phyloP scores from a whole-genome alignment of 2,329 filamentous ascomycete species.

The Fusarium azukiicola region DNA sequence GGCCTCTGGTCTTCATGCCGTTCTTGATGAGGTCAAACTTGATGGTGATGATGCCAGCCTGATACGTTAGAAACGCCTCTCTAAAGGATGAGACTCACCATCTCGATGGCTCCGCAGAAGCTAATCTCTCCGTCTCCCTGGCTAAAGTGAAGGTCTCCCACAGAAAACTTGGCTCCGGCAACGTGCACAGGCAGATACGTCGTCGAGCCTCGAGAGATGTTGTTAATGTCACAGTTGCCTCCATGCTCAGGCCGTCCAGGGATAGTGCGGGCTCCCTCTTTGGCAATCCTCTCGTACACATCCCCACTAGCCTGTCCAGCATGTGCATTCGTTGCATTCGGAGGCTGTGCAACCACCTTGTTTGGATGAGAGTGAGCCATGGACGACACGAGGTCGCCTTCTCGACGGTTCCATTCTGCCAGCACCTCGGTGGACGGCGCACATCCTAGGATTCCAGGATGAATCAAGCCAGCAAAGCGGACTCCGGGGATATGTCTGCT shows the following conservation, averaged over 20 bases:
- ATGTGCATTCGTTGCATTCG: constrained; percentile 86
- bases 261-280: constrained; percentile 91
- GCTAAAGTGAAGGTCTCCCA: constrained; percentile 93
- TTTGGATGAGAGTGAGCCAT: constrained; percentile 80
- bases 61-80: background rate
- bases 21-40: constrained; percentile 94
- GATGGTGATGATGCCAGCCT: constrained; percentile 91
- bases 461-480: constrained; percentile 93
- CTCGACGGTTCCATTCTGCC: constrained; percentile 90
- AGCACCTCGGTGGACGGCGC: constrained; percentile 90
- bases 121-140: constrained; percentile 96
- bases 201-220: constrained; percentile 88
- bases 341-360: constrained; percentile 85
- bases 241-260: constrained; percentile 93
- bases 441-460: constrained; percentile 94
- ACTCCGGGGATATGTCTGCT: constrained; percentile 94
- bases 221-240: constrained; percentile 96
- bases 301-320: constrained; percentile 81
- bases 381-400: constrained; percentile 88
- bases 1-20: constrained; percentile 86
- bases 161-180: constrained; percentile 91
- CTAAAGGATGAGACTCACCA: constrained; percentile 66
- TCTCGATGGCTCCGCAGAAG: constrained; percentile 95
- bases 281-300: constrained; percentile 83
- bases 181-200: constrained; percentile 95